Conservation (phyloP, 2,329 filamentous ascomycete genomes). For the Leptodontidium sp. region DNA sequence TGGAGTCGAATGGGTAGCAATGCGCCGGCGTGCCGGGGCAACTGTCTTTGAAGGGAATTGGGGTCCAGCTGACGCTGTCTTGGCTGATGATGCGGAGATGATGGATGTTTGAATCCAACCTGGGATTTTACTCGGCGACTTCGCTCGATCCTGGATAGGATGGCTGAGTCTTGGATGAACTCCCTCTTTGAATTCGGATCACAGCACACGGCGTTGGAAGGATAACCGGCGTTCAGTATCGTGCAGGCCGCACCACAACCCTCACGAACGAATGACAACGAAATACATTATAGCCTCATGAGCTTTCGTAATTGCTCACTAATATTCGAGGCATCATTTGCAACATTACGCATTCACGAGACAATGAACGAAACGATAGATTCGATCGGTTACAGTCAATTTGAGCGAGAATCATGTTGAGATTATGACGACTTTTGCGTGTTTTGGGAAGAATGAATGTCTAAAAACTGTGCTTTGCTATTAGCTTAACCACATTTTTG, state of each 20-base stretch:
- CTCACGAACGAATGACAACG: conserved; percentile 33
- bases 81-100: conserved; percentile 49
- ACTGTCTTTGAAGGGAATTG: conserved; percentile 96
- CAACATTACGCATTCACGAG: conserved; percentile 45
- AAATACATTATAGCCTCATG: conserved; percentile 35
- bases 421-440: conserved; percentile 28
- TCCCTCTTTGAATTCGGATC: conserved; percentile 35
- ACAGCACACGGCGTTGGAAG: conserved; percentile 40
- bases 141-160: conserved; percentile 46
- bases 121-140: conserved; percentile 34
- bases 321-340: conserved; percentile 34
- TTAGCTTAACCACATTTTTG: conserved; percentile 38
- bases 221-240: conserved; percentile 36
- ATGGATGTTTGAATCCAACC: conserved; percentile 45
- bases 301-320: conserved; percentile 37
- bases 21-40: conserved; percentile 83
- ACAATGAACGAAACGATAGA: conserved; percentile 39
- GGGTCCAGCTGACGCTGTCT: conserved; percentile 73
- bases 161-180: conserved; percentile 31
- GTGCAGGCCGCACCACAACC: conserved; percentile 21
- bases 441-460: conserved; percentile 25
- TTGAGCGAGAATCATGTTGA: conserved; percentile 33
- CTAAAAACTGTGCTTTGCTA: conserved; percentile 29
- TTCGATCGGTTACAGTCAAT: conserved; percentile 25
- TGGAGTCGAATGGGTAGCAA: conserved; percentile 81